phyloP scores from a whole-genome alignment of 805 yeast species.

The Danielia oregonensis region DNA sequence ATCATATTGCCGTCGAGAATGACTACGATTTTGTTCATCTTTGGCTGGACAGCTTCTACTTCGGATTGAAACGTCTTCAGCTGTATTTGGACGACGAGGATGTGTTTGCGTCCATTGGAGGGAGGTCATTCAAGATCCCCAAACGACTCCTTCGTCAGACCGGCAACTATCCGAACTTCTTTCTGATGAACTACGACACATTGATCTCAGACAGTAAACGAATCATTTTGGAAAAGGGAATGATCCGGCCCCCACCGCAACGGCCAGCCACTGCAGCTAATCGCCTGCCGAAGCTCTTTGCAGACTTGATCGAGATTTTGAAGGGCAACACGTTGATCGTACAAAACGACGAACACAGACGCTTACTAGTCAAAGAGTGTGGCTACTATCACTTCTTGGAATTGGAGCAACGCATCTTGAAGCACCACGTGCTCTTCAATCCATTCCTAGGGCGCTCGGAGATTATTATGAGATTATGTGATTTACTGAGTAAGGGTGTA shows the following conservation, averaged over 20 bases:
- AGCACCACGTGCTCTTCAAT: constrained; percentile 46
- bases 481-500: constrained; percentile 41
- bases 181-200: constrained; percentile 57
- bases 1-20: constrained; percentile 55
- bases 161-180: constrained; percentile 79
- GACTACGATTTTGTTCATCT: constrained; percentile 61
- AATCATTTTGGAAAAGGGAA: constrained; percentile 35
- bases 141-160: constrained; percentile 47
- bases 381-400: constrained; percentile 72
- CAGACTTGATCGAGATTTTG: constrained; percentile 50
- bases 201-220: constrained; percentile 45
- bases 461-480: constrained; percentile 48
- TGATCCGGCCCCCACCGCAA: constrained; percentile 77
- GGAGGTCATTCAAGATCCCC: constrained; percentile 55
- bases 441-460: constrained; percentile 52
- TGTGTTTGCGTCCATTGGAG: constrained; percentile 56
- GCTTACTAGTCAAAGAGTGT: constrained; percentile 62
- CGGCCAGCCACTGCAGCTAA: constrained; percentile 51
- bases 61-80: constrained; percentile 56
- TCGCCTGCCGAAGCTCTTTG: constrained; percentile 53
- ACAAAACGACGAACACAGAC: constrained; percentile 51
- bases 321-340: constrained; percentile 52
- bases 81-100: constrained; percentile 49
- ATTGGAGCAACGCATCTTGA: constrained; percentile 67
- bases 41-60: constrained; percentile 70